Base-by-base conservation (phyloP, 352 stramenopile genomes). In the Phytophthora cactorum region DNA sequence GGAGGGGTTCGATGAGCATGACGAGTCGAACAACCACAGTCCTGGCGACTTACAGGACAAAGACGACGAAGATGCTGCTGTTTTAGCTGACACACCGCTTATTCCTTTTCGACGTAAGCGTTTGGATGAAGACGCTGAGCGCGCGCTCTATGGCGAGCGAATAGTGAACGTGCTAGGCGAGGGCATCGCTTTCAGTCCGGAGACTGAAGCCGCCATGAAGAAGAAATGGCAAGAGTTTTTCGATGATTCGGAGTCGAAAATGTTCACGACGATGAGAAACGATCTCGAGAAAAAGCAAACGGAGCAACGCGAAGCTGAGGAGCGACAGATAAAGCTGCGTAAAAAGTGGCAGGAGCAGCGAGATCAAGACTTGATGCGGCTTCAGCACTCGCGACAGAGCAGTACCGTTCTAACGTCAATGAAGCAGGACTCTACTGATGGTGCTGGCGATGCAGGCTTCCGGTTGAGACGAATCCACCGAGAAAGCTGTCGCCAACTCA, bases 221-320 rank as follows among this genome's bases (percentile, higher is more conserved):
- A 70, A 79, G 6, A 89, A 86, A 52, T 92, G 82, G 84, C 43
- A 74, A n/a, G 54, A 75, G 6, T 84, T 90, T 51, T 92, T 92
- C 52, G 62, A 55, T 7, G 65, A 81, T 11, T 81, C 82, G 0
- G 84, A 92, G 50, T 57, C 45, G 1, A 81, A 66, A 10, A 82
- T 92, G 75, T 91, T 92, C 31, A 75, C 75, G 1, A 68, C 74
- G 0, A 58, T 92, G 39, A 79, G 81, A 47, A 63, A 80, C 8
- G 70, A 76, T 9, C 57, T 91, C 9, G 58, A 84, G 17, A 70
- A 77, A 9, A 79, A 77, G 3, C 69, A 88, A 55, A 73, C 66
- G 29, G 73, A 77, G 9, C 79, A 89, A 27, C 75, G 72, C 0
- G 44, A 71, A 6, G 59, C 78, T 25, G 79, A 91, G 36, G 81